Evolutionary conservation across 352 stramenopile species (phyloP).

Genomic region (Phytophthora aleatoria): DNA sequence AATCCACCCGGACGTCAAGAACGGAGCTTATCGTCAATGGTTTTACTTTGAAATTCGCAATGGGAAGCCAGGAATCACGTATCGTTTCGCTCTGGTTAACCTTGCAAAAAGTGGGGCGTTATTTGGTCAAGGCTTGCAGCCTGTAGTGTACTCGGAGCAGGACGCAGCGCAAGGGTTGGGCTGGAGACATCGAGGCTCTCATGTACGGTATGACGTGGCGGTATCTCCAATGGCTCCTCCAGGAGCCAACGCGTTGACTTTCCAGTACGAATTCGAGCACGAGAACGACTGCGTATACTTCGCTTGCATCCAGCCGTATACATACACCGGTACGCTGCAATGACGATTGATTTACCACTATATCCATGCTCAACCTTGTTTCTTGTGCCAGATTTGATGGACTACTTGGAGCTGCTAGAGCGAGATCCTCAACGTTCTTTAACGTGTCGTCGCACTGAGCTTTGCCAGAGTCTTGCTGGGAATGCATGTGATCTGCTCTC

Average conservation of each 20-base stretch:
- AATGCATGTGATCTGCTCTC: constrained; percentile 90
- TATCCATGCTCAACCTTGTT: background rate
- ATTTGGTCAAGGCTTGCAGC: constrained; percentile 82
- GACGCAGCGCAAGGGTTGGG: constrained; percentile 48
- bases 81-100: constrained; percentile 83
- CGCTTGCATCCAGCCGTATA: constrained; percentile 87
- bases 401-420: constrained; percentile 72
- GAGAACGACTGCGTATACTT: constrained; percentile 81
- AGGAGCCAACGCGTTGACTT: constrained; percentile 65
- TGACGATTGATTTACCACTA: background rate
- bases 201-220: constrained; percentile 69
- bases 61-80: constrained; percentile 43
- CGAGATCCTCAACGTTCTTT: constrained; percentile 44
- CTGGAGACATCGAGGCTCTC: constrained; percentile 64
- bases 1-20: constrained; percentile 82
- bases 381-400: constrained; percentile 55
- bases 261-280: constrained; percentile 74
- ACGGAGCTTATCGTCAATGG: constrained; percentile 88
- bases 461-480: constrained; percentile 87
- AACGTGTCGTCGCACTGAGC: constrained; percentile 62
- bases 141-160: constrained; percentile 76
- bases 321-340: constrained; percentile 68
- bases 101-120: constrained; percentile 83
- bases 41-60: constrained; percentile 91
- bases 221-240: constrained; percentile 36